A percentile compares a stretch with the other conserved stretches of the same genome.
These are phyloP conservation scores for Leishmania braziliensis DNA, from an alignment of 208 protist genomes.

Conservation along the genomic window DNA sequence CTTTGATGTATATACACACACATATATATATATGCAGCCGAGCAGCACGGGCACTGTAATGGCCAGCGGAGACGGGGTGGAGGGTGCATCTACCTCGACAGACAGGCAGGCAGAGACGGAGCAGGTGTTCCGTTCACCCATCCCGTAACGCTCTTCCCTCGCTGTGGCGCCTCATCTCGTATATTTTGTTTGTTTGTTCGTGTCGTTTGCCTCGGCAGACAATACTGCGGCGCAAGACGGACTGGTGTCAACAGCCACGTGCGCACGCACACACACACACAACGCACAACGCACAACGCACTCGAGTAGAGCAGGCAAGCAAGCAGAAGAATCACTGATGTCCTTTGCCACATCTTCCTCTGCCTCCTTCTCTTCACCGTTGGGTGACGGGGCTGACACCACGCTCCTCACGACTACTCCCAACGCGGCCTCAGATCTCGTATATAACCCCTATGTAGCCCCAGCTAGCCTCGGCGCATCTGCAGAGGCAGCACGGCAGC, in stretches of 20 bases:
- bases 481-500: neutral
- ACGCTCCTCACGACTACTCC: neutral
- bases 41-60: neutral
- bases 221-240: neutral
- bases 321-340: neutral
- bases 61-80: too few relatives aligned
- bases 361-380: neutral
- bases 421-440: neutral
- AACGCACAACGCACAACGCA: too few relatives aligned
- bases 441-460: too few relatives aligned
- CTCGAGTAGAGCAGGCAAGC: neutral
- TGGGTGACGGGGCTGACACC: neutral
- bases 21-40: conserved; percentile 4
- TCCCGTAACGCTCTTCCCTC: too few relatives aligned
- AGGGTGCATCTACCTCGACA: too few relatives aligned
- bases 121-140: too few relatives aligned
- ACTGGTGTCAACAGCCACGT: neutral
- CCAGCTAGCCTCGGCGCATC: neutral
- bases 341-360: neutral
- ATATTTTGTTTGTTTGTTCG: neutral
- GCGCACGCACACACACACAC: neutral
- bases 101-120: neutral
- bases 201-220: neutral
- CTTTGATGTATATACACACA: conserved; percentile 8
- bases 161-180: neutral